Conservation (phyloP, 106 monocot species). For the Acanthochlamys bracteata region DNA sequence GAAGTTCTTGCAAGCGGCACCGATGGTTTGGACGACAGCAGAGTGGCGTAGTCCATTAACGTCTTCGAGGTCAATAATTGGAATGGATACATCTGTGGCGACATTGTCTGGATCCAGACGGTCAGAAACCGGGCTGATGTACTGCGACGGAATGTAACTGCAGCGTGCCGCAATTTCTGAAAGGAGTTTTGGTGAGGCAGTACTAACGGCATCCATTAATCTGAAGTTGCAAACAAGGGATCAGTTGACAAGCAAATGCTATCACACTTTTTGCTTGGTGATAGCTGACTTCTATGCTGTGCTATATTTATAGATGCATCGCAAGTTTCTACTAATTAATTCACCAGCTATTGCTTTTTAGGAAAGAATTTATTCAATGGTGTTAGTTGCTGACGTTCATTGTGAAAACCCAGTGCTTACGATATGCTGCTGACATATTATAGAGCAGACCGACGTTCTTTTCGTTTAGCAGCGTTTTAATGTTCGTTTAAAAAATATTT, state of each 20-base stretch:
- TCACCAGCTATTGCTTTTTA: no score
- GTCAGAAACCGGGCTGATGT: background rate
- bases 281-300: no score
- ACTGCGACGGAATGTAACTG: background rate
- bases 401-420: no score
- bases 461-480: no score
- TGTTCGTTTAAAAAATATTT: no score
- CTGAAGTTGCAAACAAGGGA: background rate
- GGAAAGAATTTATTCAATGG: no score
- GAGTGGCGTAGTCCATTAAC: background rate
- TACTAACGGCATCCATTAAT: background rate
- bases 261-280: background rate
- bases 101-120: background rate
- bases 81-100: background rate
- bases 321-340: no score
- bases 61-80: background rate
- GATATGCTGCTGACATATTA: no score
- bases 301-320: no score
- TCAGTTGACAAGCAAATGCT: background rate
- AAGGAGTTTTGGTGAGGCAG: slow-evolving; percentile 1
- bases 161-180: background rate
- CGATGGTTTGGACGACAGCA: background rate
- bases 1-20: background rate
- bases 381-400: no score
- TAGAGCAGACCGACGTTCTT: no score